Evolutionary conservation across 345 rosid genomes (phyloP).

Genomic region (Eutrema japonicum): DNA sequence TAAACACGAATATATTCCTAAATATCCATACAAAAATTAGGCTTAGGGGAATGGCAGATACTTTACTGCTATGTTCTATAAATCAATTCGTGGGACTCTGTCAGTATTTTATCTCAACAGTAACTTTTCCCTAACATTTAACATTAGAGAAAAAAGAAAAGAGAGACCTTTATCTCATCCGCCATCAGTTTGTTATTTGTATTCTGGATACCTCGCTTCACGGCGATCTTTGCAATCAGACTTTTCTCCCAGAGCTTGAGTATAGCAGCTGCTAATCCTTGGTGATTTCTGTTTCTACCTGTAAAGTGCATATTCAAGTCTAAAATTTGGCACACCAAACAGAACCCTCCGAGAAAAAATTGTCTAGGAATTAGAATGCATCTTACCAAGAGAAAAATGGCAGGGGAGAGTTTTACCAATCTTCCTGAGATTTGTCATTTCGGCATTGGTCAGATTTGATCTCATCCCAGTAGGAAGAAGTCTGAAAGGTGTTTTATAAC

Average conservation of each 20-base stretch:
- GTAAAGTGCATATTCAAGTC: conserved; percentile 37
- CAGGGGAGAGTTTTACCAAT: conserved; percentile 88
- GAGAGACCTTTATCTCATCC: conserved; percentile 86
- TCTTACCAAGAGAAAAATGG: conserved; percentile 95
- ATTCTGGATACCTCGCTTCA: conserved; percentile 96
- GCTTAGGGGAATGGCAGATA: conserved; percentile 1
- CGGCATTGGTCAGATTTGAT: conserved; percentile 85
- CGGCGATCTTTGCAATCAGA: conserved; percentile 81
- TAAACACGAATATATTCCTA: conserved; percentile 1
- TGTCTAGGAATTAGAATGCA: conserved; percentile 24
- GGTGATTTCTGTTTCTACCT: conserved; percentile 98
- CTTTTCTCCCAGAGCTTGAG: conserved; percentile 96
- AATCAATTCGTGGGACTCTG: background rate
- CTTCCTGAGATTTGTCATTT: conserved; percentile 93
- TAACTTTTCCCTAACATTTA: conserved; percentile 6
- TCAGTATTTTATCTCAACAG: background rate
- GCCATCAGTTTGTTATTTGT: conserved; percentile 98
- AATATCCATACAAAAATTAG: background rate
- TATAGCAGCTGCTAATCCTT: conserved; percentile 90
- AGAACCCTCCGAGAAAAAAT: conserved; percentile 25
- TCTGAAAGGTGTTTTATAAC: conserved; percentile 93
- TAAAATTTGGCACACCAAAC: conserved; percentile 24
- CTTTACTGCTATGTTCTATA: conserved; percentile 7
- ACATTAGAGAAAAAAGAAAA: conserved; percentile 13
- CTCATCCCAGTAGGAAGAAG: conserved; percentile 98